Base-by-base conservation (phyloP, 305 asterid genomes). In the Fraxinus latifolia region DNA sequence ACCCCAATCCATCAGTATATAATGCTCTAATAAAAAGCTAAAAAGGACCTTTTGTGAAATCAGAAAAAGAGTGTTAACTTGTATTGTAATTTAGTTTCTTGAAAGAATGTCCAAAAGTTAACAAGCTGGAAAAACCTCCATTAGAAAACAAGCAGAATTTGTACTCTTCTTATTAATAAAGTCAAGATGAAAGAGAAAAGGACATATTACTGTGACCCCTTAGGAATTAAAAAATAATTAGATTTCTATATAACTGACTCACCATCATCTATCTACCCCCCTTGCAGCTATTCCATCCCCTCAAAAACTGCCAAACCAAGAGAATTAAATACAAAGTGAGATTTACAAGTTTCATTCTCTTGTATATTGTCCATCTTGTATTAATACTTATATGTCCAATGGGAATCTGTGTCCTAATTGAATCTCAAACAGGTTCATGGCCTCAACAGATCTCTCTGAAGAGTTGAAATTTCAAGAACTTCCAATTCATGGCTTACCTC, bases 231-330 rank as follows among this genome's bases (percentile, higher is more conserved):
- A 47, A 47, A 47, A 47, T 47, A 47, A 47, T 14, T 84, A 32
- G 77, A 68, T 79, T 85, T 81, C 47, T 25, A 44, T 76, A 67
- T 89, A 84, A 88, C 89, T 87, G 96, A 90, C 93, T 79, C 83
- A 87, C 91, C 91, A 89, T 93, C 97, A 86, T 87, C 88, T 87
- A 32, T 86, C 87, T 80, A 75, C 80, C 78, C 74, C 37, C 37
- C 80, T 44, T 71, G 58, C 78, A 77, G 82, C 84, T 81, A 86
- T 82, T 86, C 74, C 85, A 82, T 81, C 76, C 19, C 65, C 79
- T 78, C 92, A 90, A 91, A 91, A 90, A 79, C 93, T 91, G 90
- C 97, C 97, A 94, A 91, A 91, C 87, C 74, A 89, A 88, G 90
- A 90, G 93, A 89, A 93, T 89, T 89, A 85, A 44, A 82, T 85